These are phyloP conservation scores for Skeletonema menzelii DNA, from an alignment of 108 stramenopile species.

Conservation along the genomic window DNA sequence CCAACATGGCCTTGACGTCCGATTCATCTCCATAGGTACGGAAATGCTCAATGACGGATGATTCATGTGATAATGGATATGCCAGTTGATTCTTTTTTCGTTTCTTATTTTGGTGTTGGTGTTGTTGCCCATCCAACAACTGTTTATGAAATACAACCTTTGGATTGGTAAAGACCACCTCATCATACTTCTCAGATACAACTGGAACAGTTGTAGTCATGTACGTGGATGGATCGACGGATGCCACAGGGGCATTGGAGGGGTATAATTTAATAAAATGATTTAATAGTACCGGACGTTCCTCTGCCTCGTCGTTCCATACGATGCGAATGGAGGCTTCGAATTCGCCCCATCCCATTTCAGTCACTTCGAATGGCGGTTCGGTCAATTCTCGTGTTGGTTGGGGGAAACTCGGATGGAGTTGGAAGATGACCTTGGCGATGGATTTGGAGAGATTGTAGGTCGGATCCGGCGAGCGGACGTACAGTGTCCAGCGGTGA, in stretches of 20 bases:
- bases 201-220: conserved; percentile 55
- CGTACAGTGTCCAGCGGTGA: conserved; percentile 90
- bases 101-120: background rate
- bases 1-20: conserved; percentile 59
- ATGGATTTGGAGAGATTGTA: conserved; percentile 78
- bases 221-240: conserved; percentile 14
- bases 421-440: conserved; percentile 92
- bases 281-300: conserved; percentile 62
- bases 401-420: conserved; percentile 93
- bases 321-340: conserved; percentile 92
- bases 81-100: conserved; percentile 7
- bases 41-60: conserved; percentile 48
- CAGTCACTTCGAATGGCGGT: conserved; percentile 92
- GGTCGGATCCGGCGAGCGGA: conserved; percentile 88
- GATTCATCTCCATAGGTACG: conserved; percentile 62
- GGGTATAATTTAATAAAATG: conserved; percentile 92
- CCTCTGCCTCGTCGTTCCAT: conserved; percentile 87
- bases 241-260: conserved; percentile 17
- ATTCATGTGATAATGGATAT: conserved; percentile 45
- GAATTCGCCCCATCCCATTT: conserved; percentile 99
- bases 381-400: conserved; percentile 79
- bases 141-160: conserved; percentile 64
- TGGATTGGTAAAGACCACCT: conserved; percentile 95
- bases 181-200: conserved; percentile 93
- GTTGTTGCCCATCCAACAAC: conserved; percentile 27